Evolutionary conservation across 2,329 filamentous ascomycete genomes (phyloP).

Genomic region (Cladosporium sphaerospermum): DNA sequence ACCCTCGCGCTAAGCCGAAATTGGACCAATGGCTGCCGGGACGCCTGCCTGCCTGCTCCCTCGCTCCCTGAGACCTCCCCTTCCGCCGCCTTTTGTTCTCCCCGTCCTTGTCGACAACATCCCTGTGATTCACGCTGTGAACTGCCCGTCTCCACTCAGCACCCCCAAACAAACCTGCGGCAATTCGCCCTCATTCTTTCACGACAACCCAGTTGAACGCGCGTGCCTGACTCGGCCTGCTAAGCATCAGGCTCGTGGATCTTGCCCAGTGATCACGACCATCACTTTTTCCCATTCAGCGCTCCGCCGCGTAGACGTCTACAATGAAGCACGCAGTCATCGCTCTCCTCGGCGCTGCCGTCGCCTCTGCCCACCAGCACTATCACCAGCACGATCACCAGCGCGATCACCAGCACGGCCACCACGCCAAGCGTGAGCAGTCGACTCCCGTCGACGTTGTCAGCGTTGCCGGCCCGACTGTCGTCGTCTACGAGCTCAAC

Average conservation of each 20-base stretch:
- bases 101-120: too few relatives aligned
- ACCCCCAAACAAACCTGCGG: conserved; percentile 1
- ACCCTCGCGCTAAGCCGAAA: too few relatives aligned
- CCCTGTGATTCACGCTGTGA: too few relatives aligned
- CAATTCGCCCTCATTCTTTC: not conserved
- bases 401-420: conserved; percentile 56
- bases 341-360: conserved; percentile 32
- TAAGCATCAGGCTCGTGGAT: too few relatives aligned
- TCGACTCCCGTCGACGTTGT: conserved; percentile 45
- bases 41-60: too few relatives aligned
- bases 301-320: not conserved
- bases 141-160: conserved; percentile 2
- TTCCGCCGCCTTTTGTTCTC: too few relatives aligned
- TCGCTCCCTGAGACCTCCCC: too few relatives aligned
- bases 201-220: not conserved
- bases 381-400: conserved; percentile 49
- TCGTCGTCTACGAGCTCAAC: conserved; percentile 66
- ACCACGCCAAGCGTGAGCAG: conserved; percentile 51
- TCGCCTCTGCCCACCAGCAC: conserved; percentile 51
- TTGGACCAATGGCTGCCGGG: too few relatives aligned
- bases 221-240: too few relatives aligned
- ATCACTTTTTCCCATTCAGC: not conserved
- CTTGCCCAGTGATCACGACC: too few relatives aligned
- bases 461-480: conserved; percentile 54
- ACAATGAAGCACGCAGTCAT: conserved; percentile 31